phyloP scores from a whole-genome alignment of 2,329 filamentous ascomycete species.

The Fusarium nelsonii region DNA sequence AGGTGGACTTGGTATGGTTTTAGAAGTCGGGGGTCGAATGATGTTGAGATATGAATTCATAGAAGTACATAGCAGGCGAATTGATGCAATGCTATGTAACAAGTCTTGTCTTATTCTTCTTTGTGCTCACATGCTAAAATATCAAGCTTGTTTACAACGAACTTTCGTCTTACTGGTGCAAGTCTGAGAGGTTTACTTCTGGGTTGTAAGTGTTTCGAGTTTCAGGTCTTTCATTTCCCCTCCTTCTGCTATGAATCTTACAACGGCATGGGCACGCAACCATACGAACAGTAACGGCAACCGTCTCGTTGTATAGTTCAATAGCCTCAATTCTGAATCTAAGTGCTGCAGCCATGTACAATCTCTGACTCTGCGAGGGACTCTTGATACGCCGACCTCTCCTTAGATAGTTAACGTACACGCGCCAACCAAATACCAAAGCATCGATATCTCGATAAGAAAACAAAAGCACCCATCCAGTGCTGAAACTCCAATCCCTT shows the following conservation, averaged over 20 bases:
- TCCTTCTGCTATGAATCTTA: neutral
- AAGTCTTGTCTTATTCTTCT: neutral
- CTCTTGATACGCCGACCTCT: constrained; percentile 10
- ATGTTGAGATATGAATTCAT: constrained; percentile 28
- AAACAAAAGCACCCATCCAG: constrained; percentile 29
- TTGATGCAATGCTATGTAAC: constrained; percentile 24
- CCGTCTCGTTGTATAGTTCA: neutral
- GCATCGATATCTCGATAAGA: constrained; percentile 34
- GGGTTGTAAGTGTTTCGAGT: neutral
- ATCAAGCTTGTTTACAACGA: neutral
- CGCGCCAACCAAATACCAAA: constrained; percentile 30
- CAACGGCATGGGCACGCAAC: neutral
- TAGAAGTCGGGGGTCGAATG: constrained; percentile 33
- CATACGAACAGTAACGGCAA: too few species aligned
- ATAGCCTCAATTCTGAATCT: constrained; percentile 26
- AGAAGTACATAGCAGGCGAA: constrained; percentile 46
- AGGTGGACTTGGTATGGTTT: constrained; percentile 8
- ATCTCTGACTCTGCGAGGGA: constrained; percentile 12
- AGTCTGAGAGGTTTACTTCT: neutral
- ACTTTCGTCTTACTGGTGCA: neutral
- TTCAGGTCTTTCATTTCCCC: neutral
- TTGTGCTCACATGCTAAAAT: neutral
- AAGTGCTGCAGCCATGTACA: constrained; percentile 29
- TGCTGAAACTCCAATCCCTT: constrained; percentile 33
- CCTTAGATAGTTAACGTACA: constrained; percentile 11